Percentiles rank a stretch among this genome's conserved stretches.
Conservation (phyloP, 805 yeast species). For the Pichia phayaonensis region DNA sequence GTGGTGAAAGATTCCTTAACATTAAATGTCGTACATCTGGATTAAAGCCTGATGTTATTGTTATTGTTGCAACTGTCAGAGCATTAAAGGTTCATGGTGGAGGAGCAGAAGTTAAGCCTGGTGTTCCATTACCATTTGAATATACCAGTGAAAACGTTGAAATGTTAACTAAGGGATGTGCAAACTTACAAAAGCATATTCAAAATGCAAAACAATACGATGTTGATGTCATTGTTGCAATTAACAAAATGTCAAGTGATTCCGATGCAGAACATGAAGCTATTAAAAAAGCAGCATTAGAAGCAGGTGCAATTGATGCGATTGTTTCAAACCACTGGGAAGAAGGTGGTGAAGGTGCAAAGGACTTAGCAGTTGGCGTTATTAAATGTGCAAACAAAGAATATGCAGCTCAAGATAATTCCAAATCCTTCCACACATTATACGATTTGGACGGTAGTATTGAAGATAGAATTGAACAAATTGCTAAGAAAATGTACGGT, state of each 20-base stretch:
- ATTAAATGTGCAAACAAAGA: slow-evolving; percentile 53
- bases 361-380: slow-evolving; percentile 77
- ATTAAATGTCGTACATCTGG: slow-evolving; percentile 94
- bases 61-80: slow-evolving; percentile 90
- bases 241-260: slow-evolving; percentile 81
- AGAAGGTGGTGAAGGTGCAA: slow-evolving; percentile 88
- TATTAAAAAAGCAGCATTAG: slow-evolving; percentile 69
- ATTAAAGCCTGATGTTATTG: slow-evolving; percentile 79
- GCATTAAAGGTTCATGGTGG: slow-evolving; percentile 98
- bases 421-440: slow-evolving; percentile 48
- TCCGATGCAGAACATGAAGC: slow-evolving; percentile 71
- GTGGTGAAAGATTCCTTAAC: slow-evolving; percentile 95
- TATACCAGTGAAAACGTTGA: slow-evolving; percentile 78
- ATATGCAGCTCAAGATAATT: slow-evolving; percentile 28
- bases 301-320: slow-evolving; percentile 93
- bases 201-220: slow-evolving; percentile 77
- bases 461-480: slow-evolving; percentile 69
- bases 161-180: slow-evolving; percentile 68
- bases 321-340: slow-evolving; percentile 93
- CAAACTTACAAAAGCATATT: slow-evolving; percentile 86
- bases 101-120: slow-evolving; percentile 94
- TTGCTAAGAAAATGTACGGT: slow-evolving; percentile 89
- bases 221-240: slow-evolving; percentile 90
- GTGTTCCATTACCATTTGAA: slow-evolving; percentile 74
- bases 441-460: slow-evolving; percentile 65